Conservation (phyloP, 257 asterid species). For the Scutellaria baicalensis region DNA sequence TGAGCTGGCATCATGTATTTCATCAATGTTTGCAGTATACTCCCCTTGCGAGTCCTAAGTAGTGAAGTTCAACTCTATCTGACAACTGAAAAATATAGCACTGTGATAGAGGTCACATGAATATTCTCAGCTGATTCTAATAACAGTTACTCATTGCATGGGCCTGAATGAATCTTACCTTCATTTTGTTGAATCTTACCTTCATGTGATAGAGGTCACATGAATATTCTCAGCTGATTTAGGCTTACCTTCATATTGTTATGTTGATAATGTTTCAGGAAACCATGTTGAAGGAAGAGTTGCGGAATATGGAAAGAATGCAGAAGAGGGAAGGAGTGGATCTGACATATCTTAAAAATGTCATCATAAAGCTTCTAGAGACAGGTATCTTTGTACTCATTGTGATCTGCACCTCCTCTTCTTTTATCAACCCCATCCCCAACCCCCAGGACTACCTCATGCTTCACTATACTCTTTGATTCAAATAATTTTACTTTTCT, state of each 20-base stretch:
- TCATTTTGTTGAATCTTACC: background rate
- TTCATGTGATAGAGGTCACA: background rate
- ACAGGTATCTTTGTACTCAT: slow-evolving; percentile 53
- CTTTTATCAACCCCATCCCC: background rate
- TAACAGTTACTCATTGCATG: background rate
- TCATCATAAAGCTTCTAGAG: slow-evolving; percentile 83
- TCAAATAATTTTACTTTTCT: background rate
- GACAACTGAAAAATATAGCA: background rate
- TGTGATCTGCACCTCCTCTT: slow-evolving; percentile 11
- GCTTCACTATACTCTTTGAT: background rate
- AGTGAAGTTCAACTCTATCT: background rate
- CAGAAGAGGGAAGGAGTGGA: slow-evolving; percentile 99
- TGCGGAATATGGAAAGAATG: slow-evolving; percentile 83
- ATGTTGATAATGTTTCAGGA: slow-evolving; percentile 53
- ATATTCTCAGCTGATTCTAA: background rate
- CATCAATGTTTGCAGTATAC: background rate
- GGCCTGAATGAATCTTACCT: background rate
- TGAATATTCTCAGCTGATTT: background rate
- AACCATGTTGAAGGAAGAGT: slow-evolving; percentile 86
- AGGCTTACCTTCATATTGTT: background rate
- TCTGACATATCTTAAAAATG: slow-evolving; percentile 91
- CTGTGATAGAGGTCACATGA: background rate
- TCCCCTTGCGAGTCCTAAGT: background rate
- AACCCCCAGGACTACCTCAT: background rate
- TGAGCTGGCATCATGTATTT: slow-evolving; percentile 1